Evolutionary conservation across 257 asterid genomes (phyloP).

Genomic region (Penstemon davidsonii): DNA sequence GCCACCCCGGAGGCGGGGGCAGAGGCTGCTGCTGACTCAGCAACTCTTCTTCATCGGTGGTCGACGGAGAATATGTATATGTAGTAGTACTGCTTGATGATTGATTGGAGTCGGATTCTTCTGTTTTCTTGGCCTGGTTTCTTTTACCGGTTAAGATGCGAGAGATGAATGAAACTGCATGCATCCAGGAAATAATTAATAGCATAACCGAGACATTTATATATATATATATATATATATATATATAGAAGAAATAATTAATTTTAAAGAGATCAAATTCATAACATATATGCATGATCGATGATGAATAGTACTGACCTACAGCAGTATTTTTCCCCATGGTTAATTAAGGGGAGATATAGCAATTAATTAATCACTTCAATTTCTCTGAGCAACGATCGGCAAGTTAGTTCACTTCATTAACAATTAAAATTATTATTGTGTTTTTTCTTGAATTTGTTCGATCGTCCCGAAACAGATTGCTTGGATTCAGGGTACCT

Average conservation of each 20-base stretch:
- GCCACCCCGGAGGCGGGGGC: conserved; percentile 31
- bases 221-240: too few relatives aligned
- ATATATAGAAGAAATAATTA: neutral
- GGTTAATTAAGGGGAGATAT: neutral
- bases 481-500: too few relatives aligned
- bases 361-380: too few relatives aligned
- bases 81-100: neutral
- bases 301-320: neutral
- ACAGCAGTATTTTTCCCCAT: conserved; percentile 36
- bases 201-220: too few relatives aligned
- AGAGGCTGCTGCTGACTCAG: conserved; percentile 29
- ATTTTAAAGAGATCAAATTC: neutral
- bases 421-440: too few relatives aligned
- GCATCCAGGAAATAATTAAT: neutral
- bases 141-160: neutral
- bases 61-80: neutral
- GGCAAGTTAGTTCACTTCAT: too few relatives aligned
- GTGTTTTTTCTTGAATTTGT: too few relatives aligned
- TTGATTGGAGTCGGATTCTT: neutral
- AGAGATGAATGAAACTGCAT: conserved; percentile 15
- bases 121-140: neutral
- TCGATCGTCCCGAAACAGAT: too few relatives aligned
- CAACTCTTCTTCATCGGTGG: conserved; percentile 15
- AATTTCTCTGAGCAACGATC: too few relatives aligned
- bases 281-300: neutral